These are phyloP conservation scores for Apium graveolens DNA, from an alignment of 129 eudicot genomes.

Conservation along the genomic window DNA sequence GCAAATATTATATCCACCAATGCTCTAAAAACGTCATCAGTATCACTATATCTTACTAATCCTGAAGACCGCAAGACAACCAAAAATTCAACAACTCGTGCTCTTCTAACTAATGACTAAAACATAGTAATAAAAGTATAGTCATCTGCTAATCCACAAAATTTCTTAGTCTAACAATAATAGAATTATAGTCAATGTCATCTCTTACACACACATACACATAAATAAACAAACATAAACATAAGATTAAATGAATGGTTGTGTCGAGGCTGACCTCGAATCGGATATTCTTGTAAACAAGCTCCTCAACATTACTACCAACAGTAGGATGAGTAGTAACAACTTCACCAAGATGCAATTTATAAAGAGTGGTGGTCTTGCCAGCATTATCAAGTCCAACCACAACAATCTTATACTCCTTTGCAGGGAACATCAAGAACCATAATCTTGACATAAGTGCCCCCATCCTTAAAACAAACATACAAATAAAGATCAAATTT, in stretches of 20 bases:
- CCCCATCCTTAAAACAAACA: conserved; percentile 44
- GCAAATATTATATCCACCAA: background rate
- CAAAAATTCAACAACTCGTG: background rate
- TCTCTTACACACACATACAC: background rate
- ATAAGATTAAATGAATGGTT: background rate
- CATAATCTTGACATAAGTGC: conserved; percentile 79
- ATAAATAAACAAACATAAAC: background rate
- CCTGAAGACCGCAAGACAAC: background rate
- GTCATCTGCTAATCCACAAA: background rate
- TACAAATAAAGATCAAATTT: background rate
- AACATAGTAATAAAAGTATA: too few species aligned
- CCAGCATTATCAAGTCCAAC: conserved; percentile 97
- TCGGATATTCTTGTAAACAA: conserved; percentile 88
- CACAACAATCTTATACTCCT: conserved; percentile 89
- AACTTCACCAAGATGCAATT: conserved; percentile 88
- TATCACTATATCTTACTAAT: too few species aligned
- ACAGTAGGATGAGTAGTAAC: conserved; percentile 97
- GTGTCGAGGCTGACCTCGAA: conserved; percentile 50
- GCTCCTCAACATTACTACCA: conserved; percentile 97
- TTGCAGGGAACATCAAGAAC: conserved; percentile 98
- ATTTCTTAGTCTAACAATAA: background rate
- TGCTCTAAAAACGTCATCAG: background rate
- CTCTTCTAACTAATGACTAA: background rate
- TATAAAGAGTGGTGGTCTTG: conserved; percentile 93
- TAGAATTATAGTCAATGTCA: background rate